These are phyloP conservation scores for Tolypocladium inflatum DNA, from an alignment of 2,329 filamentous ascomycete species.

Conservation along the genomic window DNA sequence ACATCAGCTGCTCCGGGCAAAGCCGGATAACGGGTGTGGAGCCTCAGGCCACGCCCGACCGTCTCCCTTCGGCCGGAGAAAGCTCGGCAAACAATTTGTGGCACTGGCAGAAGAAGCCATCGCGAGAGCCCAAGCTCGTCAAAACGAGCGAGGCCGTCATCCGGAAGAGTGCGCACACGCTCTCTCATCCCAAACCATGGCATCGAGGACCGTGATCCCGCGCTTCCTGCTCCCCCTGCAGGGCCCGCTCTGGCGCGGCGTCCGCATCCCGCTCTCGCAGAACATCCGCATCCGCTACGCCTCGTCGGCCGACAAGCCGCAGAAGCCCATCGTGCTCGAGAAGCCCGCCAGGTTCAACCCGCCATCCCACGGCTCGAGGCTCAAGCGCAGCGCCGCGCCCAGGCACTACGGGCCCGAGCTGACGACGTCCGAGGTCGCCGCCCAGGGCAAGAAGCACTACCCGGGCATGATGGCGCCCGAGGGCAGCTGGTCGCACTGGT, in stretches of 20 bases:
- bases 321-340: constrained; percentile 63
- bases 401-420: constrained; percentile 68
- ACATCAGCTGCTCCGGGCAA: constrained; percentile 20
- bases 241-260: constrained; percentile 43
- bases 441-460: constrained; percentile 64
- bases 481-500: constrained; percentile 75
- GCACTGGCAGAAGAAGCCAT: neutral
- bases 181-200: constrained; percentile 22
- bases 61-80: constrained; percentile 4
- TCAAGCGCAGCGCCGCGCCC: constrained; percentile 45
- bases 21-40: constrained; percentile 17
- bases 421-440: constrained; percentile 53
- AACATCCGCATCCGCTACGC: constrained; percentile 25
- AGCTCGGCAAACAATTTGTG: constrained; percentile 8
- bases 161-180: too few relatives aligned
- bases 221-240: constrained; percentile 59
- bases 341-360: constrained; percentile 87
- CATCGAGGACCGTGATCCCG: constrained; percentile 46
- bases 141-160: neutral
- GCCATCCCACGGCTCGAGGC: constrained; percentile 73
- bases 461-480: constrained; percentile 82
- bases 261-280: constrained; percentile 24
- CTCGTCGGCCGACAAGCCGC: constrained; percentile 15
- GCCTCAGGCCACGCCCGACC: neutral
- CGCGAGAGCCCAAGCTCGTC: neutral